Base-by-base conservation (phyloP, 768 basidiomycete species). In the Russula foetens region DNA sequence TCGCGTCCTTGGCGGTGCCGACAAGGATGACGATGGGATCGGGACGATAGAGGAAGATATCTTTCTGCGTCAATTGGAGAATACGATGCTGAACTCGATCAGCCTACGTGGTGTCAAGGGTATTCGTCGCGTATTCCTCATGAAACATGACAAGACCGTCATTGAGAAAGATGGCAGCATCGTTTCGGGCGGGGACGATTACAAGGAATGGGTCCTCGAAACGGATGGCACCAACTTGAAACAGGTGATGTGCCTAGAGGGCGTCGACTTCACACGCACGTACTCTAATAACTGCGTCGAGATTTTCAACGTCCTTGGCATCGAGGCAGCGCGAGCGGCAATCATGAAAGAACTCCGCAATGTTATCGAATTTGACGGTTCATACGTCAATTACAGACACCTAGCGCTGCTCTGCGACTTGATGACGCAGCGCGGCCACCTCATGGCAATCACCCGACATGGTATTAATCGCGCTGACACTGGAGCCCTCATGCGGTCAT, bases 391-490 rank as follows among this genome's bases (percentile, higher is more conserved):
- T 75, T 98, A 95, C 74, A 85, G 97, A 56, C 97, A 99, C 74
- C 81, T 98, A 51, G 91, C 93, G 2, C 78, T 99, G n/a, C 83
- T 99, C 28, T 95, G 93, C 74, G 96, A 99, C 72, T 78, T 98
- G 56, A 99, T 99, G 97, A 98, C 95, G 12, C 92, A 96, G 69
- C 90, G 92, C 45, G 97, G 97, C 28, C 71, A 81, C 3, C 81
- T 99, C 51, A 98, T 98, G 95, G 92, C 95, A 4, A 99, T 99
- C 74, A 99, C 97, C 55, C 93, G 97, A 41, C 97, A 99, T 69
- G 97, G 97, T 72, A 99, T 99, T 75, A 99, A 99, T 74, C 87
- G 97, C 50, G 89, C 95, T 26, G 97, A 99, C 68, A 98, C 97
- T n/a, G 97, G 97, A 21, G 96, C 97, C 4, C 79, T 99, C 55